A percentile compares a stretch with the other conserved stretches of the same genome.
These are phyloP conservation scores for Diplodia mutila DNA, from an alignment of 2,329 filamentous ascomycete genomes.

Conservation along the genomic window DNA sequence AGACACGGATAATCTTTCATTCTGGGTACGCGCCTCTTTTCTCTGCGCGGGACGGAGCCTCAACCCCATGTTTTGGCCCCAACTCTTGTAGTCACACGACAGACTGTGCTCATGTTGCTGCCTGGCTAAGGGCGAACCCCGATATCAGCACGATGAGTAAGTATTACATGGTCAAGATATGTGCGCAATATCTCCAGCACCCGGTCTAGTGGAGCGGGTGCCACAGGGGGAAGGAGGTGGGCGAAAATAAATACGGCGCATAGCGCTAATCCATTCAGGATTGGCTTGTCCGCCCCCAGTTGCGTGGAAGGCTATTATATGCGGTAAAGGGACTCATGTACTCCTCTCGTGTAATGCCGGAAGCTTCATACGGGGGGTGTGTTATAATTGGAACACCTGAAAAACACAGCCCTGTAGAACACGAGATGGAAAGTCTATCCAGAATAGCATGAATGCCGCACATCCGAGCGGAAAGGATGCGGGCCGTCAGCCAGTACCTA, in stretches of 20 bases:
- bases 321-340: background rate
- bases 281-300: background rate
- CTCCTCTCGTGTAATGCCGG: background rate
- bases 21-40: background rate
- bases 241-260: background rate
- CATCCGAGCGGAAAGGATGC: background rate
- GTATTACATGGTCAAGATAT: background rate
- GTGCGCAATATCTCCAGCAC: background rate
- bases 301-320: background rate
- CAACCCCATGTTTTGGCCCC: no score
- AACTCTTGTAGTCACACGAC: background rate
- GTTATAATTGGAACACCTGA: background rate
- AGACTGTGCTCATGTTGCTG: background rate
- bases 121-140: background rate
- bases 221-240: background rate
- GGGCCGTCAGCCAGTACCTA: background rate
- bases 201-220: background rate
- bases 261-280: background rate
- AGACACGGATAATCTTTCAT: background rate
- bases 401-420: background rate
- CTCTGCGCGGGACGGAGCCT: background rate
- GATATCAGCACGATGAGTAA: background rate
- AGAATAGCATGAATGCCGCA: background rate
- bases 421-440: background rate
- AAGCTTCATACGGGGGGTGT: no score